Percentiles rank a stretch among this genome's conserved stretches.
phyloP scores from a whole-genome alignment of 148 eudicot genomes.

The Fagopyrum esculentum region DNA sequence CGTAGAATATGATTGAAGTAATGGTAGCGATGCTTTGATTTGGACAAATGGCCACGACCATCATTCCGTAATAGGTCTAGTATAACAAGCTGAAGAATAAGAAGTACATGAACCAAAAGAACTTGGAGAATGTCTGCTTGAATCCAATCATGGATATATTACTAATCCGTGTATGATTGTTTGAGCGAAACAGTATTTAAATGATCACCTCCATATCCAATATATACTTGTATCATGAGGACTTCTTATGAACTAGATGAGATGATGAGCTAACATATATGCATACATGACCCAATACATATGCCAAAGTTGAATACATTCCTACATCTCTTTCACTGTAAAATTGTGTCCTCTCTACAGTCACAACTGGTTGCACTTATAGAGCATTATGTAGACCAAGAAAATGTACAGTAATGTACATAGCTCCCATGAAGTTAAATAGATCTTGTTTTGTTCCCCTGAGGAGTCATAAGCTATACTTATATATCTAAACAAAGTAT shows the following conservation, averaged over 20 bases:
- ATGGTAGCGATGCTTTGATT: background rate
- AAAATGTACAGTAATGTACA: constrained; percentile 44
- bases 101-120: constrained; percentile 10
- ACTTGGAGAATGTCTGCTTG: background rate
- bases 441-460: constrained; percentile 25
- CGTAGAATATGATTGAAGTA: background rate
- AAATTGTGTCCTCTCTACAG: constrained; percentile 56
- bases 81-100: background rate
- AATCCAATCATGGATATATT: background rate
- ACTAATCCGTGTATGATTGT: background rate
- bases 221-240: too few relatives aligned
- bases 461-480: constrained; percentile 18
- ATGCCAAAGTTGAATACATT: constrained; percentile 59
- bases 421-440: constrained; percentile 61
- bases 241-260: too few relatives aligned
- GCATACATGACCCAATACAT: constrained; percentile 54
- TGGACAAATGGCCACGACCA: background rate
- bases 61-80: background rate
- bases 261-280: too few relatives aligned
- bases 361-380: constrained; percentile 57
- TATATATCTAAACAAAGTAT: background rate
- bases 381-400: constrained; percentile 44
- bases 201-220: background rate
- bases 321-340: constrained; percentile 69
- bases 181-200: background rate